Evolutionary conservation across 164 flowering plant species (phyloP).

Genomic region (Santalum album): DNA sequence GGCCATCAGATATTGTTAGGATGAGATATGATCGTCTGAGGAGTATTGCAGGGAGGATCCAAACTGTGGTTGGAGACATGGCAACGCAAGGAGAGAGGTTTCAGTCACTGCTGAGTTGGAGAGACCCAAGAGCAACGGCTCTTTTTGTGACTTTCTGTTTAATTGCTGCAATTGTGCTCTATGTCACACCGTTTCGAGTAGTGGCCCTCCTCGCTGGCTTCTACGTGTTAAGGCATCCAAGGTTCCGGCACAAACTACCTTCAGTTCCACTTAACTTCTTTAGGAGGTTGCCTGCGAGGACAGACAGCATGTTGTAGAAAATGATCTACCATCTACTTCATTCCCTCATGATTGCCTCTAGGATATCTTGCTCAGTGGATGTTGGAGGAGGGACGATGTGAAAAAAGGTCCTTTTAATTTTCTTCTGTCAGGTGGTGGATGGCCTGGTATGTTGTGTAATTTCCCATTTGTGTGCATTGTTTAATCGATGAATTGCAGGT

Average conservation of each 20-base stretch:
- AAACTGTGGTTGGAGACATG: constrained; percentile 4
- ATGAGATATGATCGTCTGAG: constrained; percentile 8
- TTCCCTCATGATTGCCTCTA: too few species aligned
- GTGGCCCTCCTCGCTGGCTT: neutral
- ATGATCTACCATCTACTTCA: neutral
- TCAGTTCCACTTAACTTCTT: constrained; percentile 6
- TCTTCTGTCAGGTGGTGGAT: neutral
- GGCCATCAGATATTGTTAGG: constrained; percentile 2
- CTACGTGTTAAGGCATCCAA: constrained; percentile 5
- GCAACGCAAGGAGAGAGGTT: constrained; percentile 6
- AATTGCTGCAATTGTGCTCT: constrained; percentile 3
- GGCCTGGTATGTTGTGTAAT: constrained; percentile 1
- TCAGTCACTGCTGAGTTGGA: constrained; percentile 6
- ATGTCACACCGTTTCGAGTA: constrained; percentile 1
- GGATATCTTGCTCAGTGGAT: neutral
- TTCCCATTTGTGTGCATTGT: neutral
- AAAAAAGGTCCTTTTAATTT: neutral
- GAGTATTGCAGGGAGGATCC: constrained; percentile 3
- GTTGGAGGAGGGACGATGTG: neutral
- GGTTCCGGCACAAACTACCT: constrained; percentile 8
- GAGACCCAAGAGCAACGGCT: constrained; percentile 6
- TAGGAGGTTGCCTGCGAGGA: constrained; percentile 2
- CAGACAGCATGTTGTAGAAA: constrained; percentile 2
- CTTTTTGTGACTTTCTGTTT: constrained; percentile 4
- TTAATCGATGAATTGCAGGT: neutral